A percentile compares a stretch with the other conserved stretches of the same genome.
Evolutionary conservation across 768 basidiomycete genomes (phyloP).

Genomic region (Calocybe cyanea): DNA sequence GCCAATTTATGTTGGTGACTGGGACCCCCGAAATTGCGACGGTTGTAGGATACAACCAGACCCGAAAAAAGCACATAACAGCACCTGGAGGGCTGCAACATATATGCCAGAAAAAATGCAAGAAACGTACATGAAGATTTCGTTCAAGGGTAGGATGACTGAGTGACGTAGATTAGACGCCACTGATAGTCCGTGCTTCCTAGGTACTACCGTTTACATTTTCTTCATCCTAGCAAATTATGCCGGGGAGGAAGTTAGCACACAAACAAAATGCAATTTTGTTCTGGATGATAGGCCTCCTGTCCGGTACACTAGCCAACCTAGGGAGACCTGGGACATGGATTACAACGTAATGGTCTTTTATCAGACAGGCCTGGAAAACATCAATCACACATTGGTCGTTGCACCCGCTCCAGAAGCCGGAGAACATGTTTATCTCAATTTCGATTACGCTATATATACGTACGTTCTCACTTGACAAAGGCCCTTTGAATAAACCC

Average conservation of each 20-base stretch:
- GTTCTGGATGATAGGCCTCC: conserved; percentile 23
- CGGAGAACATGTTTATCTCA: conserved; percentile 24
- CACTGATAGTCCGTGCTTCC: conserved; percentile 3
- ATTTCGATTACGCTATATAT: conserved; percentile 35
- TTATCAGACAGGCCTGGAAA: conserved; percentile 19
- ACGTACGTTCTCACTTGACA: conserved; percentile 21
- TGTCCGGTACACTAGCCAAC: conserved; percentile 11
- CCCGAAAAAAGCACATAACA: neutral
- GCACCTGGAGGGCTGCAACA: neutral
- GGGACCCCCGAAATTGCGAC: neutral
- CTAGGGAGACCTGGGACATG: neutral
- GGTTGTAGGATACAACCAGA: neutral
- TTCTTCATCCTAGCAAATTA: conserved; percentile 18
- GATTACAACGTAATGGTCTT: conserved; percentile 26
- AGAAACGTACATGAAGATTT: neutral
- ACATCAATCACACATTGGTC: conserved; percentile 22
- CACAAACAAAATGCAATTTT: conserved; percentile 19
- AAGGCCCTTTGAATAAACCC: no score
- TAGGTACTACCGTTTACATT: conserved; percentile 16
- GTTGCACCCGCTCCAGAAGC: conserved; percentile 25
- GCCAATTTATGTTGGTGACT: neutral
- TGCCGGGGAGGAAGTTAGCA: neutral
- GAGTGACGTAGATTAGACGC: conserved; percentile 5
- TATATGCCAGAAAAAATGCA: neutral
- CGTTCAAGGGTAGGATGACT: neutral